Base-by-base conservation (phyloP, 2,329 filamentous ascomycete species). In the Alternaria metachromatica region DNA sequence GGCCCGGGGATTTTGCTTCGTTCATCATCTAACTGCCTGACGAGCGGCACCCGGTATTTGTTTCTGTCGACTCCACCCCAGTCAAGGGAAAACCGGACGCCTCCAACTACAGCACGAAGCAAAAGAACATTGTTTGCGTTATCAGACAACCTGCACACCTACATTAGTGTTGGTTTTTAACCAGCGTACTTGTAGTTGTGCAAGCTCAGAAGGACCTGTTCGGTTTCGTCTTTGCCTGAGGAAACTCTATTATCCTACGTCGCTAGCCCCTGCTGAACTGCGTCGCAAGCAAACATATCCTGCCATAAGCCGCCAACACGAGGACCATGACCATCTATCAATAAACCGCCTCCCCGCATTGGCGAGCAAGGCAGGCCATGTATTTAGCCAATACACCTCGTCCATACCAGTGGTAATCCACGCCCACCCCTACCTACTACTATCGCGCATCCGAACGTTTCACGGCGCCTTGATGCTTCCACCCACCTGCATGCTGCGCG, bases 391-490 rank as follows among this genome's bases (percentile, higher is more conserved):
- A 51, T 58, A 60, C 25, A 53, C 30, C 50, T 26, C 43, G 58
- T 53, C 63, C 62, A 21, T 23, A 26, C 60, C 26, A 50, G 50
- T 54, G 60, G 63, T 23, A 60, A 20, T 50, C 62, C 45, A 60
- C 58, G 60, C 60, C 49, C 60, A 54, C 56, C 56, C 59, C 57
- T 55, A 60, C 56, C 48, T 50, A 57, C 46, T 18, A 61, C 51
- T 20, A 43, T 55, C 21, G 58, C 45, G 59, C 70, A 70, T 67
- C 67, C 68, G 64, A 63, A 61, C 33, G 72, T 77, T 64, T 69
- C 70, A 72, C 75, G 45, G 58, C 68, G 65, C 53, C 53, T 60
- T 71, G 62, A 64, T 68, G 68, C 70, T 70, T 70, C 64, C 61
- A 65, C 70, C 65, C 60, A 65, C 64, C 59, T 68, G 66, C 70